Base-by-base conservation (phyloP, 2,329 filamentous ascomycete species). In the Aspergillus aculeatinus region DNA sequence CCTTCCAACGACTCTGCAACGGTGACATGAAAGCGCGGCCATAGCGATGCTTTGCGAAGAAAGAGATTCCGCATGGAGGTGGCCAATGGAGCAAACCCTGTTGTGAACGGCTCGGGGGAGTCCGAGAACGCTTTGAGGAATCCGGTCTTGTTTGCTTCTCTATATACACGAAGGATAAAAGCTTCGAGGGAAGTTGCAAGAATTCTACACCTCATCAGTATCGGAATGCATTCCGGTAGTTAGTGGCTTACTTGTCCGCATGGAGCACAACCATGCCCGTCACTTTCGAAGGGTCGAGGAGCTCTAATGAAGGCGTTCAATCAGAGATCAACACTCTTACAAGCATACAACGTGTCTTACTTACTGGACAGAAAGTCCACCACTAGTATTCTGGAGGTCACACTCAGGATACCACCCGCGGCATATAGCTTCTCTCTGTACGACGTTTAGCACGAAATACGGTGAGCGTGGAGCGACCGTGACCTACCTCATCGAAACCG, bases 61-160 rank as follows among this genome's bases (percentile, higher is more conserved):
- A 98, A 98, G 23, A 99, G 78, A 70, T 95, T 98, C 62, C 92
- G 86, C 87, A 99, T 89, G 87, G 96, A 96, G 53, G 87, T 92
- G 1, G 92, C 85, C 49, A 99, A 81, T 5, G 95, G 94, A 4
- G 92, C 87, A 76, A 96, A 98, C 1, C 93, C 94, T 0, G 86
- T 88, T 0, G 91, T 89, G 71, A 99, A 96, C 0, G 93, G 90
- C 71, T 98, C 93, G 0, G 95, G 94, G 35, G 89, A 90, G 73
- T 99, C 95, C 0, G 93, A 95, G 72, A 99, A 96, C 12, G 95
- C 95, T 72, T 99, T 99, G 33, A 99, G 81, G 68, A 99, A 98
- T 35, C 95, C 95, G 33, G 79, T 82, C 79, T 96, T 96, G 77
- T 99, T 99, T 81, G 91, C 91, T 77, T 98, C 94, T 61, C 95